Evolutionary conservation across 1,139 yeast genomes (phyloP).

Genomic region (Tardiomyces blankii): DNA sequence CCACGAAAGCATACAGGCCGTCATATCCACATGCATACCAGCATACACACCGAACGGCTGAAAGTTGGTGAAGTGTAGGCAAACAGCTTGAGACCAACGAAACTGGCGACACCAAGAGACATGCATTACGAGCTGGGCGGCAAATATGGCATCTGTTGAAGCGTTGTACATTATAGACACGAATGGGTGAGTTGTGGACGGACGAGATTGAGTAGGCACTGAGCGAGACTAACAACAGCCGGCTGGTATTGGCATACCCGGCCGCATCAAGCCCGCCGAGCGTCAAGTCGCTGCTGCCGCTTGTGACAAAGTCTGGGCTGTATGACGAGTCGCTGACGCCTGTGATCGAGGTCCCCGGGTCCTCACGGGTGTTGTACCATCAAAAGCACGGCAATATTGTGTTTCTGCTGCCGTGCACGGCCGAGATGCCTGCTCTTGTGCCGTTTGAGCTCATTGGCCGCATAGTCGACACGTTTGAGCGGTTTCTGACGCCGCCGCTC

Average conservation of each 20-base stretch:
- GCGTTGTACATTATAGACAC: conserved; percentile 58
- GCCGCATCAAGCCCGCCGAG: conserved; percentile 41
- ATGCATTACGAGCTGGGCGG: too few relatives aligned
- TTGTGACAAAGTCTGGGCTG: conserved; percentile 13
- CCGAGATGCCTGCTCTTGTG: conserved; percentile 31
- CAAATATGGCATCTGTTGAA: conserved; percentile 36
- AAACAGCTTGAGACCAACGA: too few relatives aligned
- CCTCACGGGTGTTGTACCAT: conserved; percentile 23
- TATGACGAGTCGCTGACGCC: conserved; percentile 5
- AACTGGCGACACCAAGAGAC: too few relatives aligned
- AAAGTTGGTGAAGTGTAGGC: too few relatives aligned
- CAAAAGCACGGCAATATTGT: conserved; percentile 20
- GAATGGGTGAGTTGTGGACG: conserved; percentile 24
- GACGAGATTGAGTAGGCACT: conserved; percentile 2
- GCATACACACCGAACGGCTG: too few relatives aligned
- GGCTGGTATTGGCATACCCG: conserved; percentile 48
- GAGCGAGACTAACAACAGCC: conserved; percentile 14
- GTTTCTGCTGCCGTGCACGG: conserved; percentile 23
- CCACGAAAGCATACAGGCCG: too few relatives aligned
- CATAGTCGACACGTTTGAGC: conserved; percentile 41
- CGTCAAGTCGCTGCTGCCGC: conserved; percentile 32
- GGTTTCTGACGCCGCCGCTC: conserved; percentile 50
- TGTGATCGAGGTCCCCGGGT: conserved; percentile 17
- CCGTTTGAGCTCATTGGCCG: conserved; percentile 46
- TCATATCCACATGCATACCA: neutral